Percentiles rank a stretch among this genome's conserved stretches.
These are phyloP conservation scores for Parietichytrium sp. DNA, from an alignment of 108 stramenopile genomes.

Conservation along the genomic window DNA sequence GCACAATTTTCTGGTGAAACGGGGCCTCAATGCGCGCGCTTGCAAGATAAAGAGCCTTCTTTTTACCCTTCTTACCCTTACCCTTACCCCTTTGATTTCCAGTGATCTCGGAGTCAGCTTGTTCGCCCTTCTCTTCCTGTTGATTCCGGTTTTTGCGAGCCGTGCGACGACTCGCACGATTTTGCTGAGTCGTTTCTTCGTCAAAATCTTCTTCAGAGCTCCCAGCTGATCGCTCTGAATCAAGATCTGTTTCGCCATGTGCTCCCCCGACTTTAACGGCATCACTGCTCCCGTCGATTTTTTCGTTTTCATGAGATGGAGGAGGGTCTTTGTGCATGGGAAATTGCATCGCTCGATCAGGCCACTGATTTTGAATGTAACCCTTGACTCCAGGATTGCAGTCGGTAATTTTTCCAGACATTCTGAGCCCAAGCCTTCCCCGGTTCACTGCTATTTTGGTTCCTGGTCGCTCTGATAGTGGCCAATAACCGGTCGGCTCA, in stretches of 20 bases:
- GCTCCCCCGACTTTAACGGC: no score
- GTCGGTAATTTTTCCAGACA: neutral
- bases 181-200: no score
- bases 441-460: constrained; percentile 53
- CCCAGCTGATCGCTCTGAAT: no score
- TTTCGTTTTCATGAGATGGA: no score
- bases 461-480: constrained; percentile 53
- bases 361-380: neutral
- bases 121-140: no score
- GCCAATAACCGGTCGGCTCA: constrained; percentile 39
- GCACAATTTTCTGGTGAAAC: neutral
- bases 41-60: neutral
- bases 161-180: no score
- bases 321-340: no score
- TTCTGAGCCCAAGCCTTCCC: constrained; percentile 14
- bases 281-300: no score
- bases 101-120: no score
- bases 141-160: no score
- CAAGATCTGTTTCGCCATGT: no score
- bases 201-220: no score
- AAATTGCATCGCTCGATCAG: constrained; percentile 7
- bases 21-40: constrained; percentile 47
- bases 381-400: neutral
- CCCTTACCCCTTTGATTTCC: neutral
- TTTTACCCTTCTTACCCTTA: neutral